Evolutionary conservation across 164 flowering plant species (phyloP), one percentile per base, ranked within the genome.

Genomic region (Nymphaea colorata): DNA sequence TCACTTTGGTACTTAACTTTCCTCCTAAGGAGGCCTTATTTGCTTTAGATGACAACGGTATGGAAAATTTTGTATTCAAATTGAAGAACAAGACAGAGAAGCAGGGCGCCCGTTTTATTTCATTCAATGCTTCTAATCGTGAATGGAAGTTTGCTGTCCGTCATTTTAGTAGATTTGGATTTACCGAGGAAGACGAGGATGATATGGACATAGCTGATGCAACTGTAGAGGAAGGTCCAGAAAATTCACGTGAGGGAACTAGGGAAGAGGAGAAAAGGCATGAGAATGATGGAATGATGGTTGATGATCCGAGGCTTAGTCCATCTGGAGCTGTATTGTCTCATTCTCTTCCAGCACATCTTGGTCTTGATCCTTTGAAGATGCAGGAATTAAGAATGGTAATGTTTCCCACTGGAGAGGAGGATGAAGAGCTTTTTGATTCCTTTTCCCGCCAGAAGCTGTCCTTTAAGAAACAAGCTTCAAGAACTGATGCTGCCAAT

Each of bases 131-230:
- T 8, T 64, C 16, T 7, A 79, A 44, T 68, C 80, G 87, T 66
- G 89, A 86, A 76, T 95, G 99, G 99, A 91, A 80, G 73, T 95
- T 95, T 75, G 68, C 71, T 65, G 99, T 91, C 74, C 71, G 53
- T 43, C 99, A 95, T 82, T 95, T 95, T 69, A 95, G 99, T 76
- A 86, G 97, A 79, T 95, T 90, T 82, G 99, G 99, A 43, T 79
- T 95, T 72, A 79, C 75, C 51, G 93, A 87, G 3, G 97, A 91
- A 62, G 98, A 90, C 43, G 96, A 90, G 68, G 96, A 90, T 51
- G 98, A 91, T 75, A 81, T 86, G 25, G 67, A 72, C 8, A 83
- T 88, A 92, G 88, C 81, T 70, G 96, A 87, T 77, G 81, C 76
- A 69, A 75, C 74, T 67, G 73, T 75, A 65, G 76, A 8, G 15